Base-by-base conservation (phyloP, 306 rosid genomes). In the Gleditsia sinensis region DNA sequence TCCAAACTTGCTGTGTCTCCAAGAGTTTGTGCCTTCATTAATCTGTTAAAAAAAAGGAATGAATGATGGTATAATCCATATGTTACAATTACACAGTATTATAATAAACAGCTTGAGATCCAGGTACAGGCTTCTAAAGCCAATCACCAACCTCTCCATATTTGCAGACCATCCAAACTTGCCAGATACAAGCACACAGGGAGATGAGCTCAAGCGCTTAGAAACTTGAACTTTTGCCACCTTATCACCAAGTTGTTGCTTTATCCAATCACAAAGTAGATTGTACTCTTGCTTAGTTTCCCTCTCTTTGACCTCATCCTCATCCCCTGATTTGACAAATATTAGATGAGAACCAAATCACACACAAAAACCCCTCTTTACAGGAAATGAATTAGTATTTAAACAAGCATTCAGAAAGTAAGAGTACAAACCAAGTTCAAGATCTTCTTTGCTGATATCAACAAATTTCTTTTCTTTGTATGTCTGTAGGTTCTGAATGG, bases 121-220 rank as follows among this genome's bases (percentile, higher is more conserved):
- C n/a, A 40, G 20, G 32, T 39, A 42, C 39, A 57, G 21, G 16
- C 61, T 28, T 39, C 9, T 5, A 46, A 74, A 23, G 53, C 33
- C 68, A 30, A 61, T 45, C 62, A 64, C 87, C 21, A 19, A 95
- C 98, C 99, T 95, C 82, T 95, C 99, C 99, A 95, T 95, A 72
- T 92, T 95, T 39, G 99, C 99, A 21, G 99, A 95, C 99, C 99
- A 95, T 53, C 98, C 98, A 84, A 95, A 95, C 88, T 95, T 95
- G 46, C 99, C 99, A 43, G 98, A 95, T 61, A 95, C 99, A 79
- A 95, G 98, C 82, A 95, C 99, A 80, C 99, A 92, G n/a, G 99
- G 98, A 81, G 99, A 95, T 50, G 99, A 92, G 85, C 99, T 95
- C 83, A 92, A 83, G 50, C 98, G 99, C 74, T 95, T 92, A 0